These are phyloP conservation scores for Orbilia ellipsospora DNA, from an alignment of 2,329 filamentous ascomycete genomes.

Conservation along the genomic window DNA sequence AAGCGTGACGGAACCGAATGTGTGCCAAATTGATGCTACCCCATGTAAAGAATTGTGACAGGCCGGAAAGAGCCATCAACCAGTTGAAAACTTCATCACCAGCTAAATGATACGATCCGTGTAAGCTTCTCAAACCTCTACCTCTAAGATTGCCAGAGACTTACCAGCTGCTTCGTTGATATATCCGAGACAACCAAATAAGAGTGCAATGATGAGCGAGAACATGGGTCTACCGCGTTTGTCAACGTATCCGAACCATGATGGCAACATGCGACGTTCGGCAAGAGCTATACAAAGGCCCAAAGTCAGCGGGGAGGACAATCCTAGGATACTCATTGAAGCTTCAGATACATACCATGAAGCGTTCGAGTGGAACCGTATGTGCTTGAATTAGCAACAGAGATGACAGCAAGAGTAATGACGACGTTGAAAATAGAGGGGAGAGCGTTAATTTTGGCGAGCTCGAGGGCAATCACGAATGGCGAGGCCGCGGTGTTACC, in stretches of 20 bases:
- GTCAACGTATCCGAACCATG: constrained; percentile 65
- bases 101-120: constrained; percentile 52
- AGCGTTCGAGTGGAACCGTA: constrained; percentile 51
- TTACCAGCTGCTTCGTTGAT: constrained; percentile 58
- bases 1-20: constrained; percentile 73
- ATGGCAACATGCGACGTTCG: constrained; percentile 32
- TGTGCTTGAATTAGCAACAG: constrained; percentile 48
- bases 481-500: constrained; percentile 68
- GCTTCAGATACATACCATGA: constrained; percentile 26
- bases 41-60: constrained; percentile 81
- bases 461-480: constrained; percentile 74
- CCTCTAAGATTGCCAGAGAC: background rate
- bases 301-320: no score
- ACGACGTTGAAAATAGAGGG: constrained; percentile 76
- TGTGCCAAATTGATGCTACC: constrained; percentile 74
- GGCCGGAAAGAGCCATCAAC: constrained; percentile 77
- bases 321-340: background rate
- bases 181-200: constrained; percentile 45
- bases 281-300: constrained; percentile 29
- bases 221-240: constrained; percentile 64
- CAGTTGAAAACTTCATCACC: constrained; percentile 71
- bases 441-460: constrained; percentile 71
- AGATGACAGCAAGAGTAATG: constrained; percentile 62
- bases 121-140: background rate
- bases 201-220: constrained; percentile 27